Conservation (phyloP, 208 protist genomes). For the Leishmania mexicana region DNA sequence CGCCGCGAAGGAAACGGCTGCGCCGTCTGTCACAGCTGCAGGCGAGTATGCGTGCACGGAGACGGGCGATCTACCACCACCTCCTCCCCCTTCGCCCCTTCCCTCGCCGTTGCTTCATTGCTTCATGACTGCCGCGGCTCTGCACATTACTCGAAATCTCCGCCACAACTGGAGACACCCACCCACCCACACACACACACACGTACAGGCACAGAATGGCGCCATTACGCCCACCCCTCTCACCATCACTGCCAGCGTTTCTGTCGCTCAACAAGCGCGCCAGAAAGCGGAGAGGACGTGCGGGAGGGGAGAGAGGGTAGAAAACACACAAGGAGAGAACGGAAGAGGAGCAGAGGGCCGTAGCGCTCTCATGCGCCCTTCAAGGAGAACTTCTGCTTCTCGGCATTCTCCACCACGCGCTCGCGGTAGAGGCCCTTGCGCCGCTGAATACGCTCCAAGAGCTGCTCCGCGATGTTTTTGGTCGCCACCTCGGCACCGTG, state of each 20-base stretch:
- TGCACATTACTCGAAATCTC: constrained; percentile 3
- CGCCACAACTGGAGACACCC: neutral
- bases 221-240: neutral
- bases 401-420: constrained; percentile 82
- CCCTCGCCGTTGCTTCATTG: neutral
- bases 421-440: constrained; percentile 87
- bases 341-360: neutral
- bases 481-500: constrained; percentile 90
- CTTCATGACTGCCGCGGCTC: neutral
- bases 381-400: constrained; percentile 92
- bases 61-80: too few relatives aligned
- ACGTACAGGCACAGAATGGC: neutral
- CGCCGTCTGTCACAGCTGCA: neutral
- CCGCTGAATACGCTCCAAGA: constrained; percentile 86
- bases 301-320: neutral
- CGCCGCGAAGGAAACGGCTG: neutral
- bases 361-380: constrained; percentile 60
- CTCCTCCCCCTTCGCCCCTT: neutral
- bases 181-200: neutral
- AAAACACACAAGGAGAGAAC: neutral
- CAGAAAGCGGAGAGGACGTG: neutral
- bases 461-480: constrained; percentile 87
- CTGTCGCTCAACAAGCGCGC: neutral
- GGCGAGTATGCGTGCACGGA: neutral
- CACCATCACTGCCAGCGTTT: neutral